Evolutionary conservation across 768 basidiomycete species (phyloP).

Genomic region (Fomitopsis serialis): DNA sequence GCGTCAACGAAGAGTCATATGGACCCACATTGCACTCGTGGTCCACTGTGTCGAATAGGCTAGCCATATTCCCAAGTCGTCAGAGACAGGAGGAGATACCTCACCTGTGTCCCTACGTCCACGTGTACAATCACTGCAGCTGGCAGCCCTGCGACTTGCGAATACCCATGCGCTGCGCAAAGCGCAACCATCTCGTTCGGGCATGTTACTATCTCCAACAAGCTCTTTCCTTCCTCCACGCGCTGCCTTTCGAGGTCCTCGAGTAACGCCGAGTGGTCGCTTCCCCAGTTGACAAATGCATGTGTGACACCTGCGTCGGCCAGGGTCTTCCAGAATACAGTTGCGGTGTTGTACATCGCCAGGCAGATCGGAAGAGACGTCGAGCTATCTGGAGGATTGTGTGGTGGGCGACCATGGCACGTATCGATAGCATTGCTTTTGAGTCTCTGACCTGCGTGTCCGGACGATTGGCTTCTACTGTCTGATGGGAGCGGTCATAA

Average conservation of each 20-base stretch:
- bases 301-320: slow-evolving; percentile 58
- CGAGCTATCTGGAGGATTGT: background rate
- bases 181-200: slow-evolving; percentile 77
- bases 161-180: slow-evolving; percentile 67
- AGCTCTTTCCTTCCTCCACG: slow-evolving; percentile 30
- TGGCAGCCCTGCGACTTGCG: slow-evolving; percentile 57
- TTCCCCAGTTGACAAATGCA: slow-evolving; percentile 73
- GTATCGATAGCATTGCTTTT: background rate
- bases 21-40: background rate
- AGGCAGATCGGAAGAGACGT: background rate
- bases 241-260: slow-evolving; percentile 66
- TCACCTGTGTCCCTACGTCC: slow-evolving; percentile 62
- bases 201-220: slow-evolving; percentile 54
- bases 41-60: too few species aligned
- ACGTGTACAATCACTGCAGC: slow-evolving; percentile 74
- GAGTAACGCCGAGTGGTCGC: slow-evolving; percentile 65
- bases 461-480: too few species aligned
- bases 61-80: too few species aligned
- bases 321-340: slow-evolving; percentile 56
- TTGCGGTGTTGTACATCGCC: slow-evolving; percentile 46
- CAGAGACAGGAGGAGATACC: slow-evolving; percentile 3
- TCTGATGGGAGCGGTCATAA: too few species aligned
- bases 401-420: background rate
- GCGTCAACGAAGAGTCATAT: background rate
- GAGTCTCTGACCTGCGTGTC: too few species aligned